These are phyloP conservation scores for Theobroma grandiflorum DNA, from an alignment of 441 rosid genomes.

Conservation along the genomic window DNA sequence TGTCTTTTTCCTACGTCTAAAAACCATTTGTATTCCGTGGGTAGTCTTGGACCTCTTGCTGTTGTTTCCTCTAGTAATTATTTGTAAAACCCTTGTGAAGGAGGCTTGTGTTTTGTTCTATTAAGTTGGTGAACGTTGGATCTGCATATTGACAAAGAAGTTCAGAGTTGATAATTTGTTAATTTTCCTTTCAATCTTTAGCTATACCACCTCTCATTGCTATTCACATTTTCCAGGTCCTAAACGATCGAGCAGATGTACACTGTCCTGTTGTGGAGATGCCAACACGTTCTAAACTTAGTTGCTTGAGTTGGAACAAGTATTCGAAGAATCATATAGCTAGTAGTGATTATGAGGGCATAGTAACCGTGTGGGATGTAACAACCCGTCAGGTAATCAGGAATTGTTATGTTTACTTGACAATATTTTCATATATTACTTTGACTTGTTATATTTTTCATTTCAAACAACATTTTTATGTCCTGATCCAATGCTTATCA, in stretches of 20 bases:
- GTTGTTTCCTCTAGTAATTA: slow-evolving; percentile 17
- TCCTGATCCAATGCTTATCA: background rate
- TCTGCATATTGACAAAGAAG: slow-evolving; percentile 1
- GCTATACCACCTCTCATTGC: slow-evolving; percentile 13
- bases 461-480: background rate
- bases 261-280: slow-evolving; percentile 97
- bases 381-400: slow-evolving; percentile 85
- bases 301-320: slow-evolving; percentile 99
- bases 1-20: background rate
- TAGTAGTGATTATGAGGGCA: slow-evolving; percentile 99
- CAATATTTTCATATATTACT: background rate
- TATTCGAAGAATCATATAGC: slow-evolving; percentile 92
- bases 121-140: background rate
- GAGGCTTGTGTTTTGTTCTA: slow-evolving; percentile 22
- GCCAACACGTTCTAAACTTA: slow-evolving; percentile 96
- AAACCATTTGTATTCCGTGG: slow-evolving; percentile 1
- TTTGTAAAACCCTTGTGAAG: background rate
- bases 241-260: slow-evolving; percentile 76
- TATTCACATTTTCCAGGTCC: slow-evolving; percentile 65
- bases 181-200: slow-evolving; percentile 5
- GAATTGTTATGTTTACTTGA: slow-evolving; percentile 14
- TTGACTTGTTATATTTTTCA: background rate
- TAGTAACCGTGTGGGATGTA: slow-evolving; percentile 98
- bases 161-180: background rate
- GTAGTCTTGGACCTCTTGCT: background rate